Evolutionary conservation across 208 protist genomes (phyloP), one percentile per base, ranked within the genome.

Genomic region (Trypanosoma brucei): DNA sequence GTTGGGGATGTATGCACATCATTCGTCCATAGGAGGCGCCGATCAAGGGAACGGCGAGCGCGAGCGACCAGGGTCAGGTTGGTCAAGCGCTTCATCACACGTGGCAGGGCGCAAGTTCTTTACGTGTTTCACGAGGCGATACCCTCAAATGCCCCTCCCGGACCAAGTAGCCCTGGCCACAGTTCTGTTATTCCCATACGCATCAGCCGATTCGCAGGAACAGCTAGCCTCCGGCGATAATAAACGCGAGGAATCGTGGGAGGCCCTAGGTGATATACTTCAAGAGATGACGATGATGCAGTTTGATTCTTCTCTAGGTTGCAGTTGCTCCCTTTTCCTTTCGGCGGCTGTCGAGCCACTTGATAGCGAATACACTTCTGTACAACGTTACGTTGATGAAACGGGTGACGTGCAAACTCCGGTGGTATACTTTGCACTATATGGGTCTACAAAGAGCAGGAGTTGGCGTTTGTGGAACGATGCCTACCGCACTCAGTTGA

Each of bases 311-410:
- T 30, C n/a, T 57, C 22, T 4, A n/a, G 8, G 33, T 6, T 3
- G 42, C 7, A 36, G 59, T 14, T 64, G 34, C 14, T 91, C 82
- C 14, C 70, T 94, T 2, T 64, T 94, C 40, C 50, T 94, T 22
- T 67, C 83, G 8, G 81, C 83, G 0, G 79, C 70, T 4, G 83
- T 91, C 53, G 83, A 91, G 52, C 76, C 70, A 0, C 58, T 72
- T 22, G 66, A 70, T 57, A 37, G 48, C 34, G 62, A 79, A 59
- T 69, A 35, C 40, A 62, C 38, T 31, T 70, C 81, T 2, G 68
- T 94, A 53, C 88, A 94, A 68, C 78, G 79, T 14, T 94, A 94
- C 73, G 74, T 92, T 38, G 88, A 94, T 72, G 78, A 79, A 74
- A 88, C 70, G 31, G 71, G 70, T 33, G 88, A 94, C 38, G 66